Conservation (phyloP, 1,284 basidiomycete species). For the Somion occarium region DNA sequence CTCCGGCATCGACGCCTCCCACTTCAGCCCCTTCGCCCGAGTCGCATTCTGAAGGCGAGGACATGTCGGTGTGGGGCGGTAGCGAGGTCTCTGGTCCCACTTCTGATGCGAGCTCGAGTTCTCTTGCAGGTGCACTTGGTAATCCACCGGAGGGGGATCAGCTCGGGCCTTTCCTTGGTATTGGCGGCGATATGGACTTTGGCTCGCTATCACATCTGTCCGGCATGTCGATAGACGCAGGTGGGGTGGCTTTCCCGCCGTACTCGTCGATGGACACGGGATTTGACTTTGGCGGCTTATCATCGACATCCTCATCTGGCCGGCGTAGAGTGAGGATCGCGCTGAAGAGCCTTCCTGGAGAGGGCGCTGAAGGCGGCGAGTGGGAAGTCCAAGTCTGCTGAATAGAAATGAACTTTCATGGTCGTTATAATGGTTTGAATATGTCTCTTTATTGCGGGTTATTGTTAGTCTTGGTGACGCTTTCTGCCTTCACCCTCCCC, state of each 20-base stretch:
- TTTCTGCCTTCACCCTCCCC: neutral
- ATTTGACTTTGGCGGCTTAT: conserved; percentile 21
- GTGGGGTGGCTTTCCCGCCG: conserved; percentile 30
- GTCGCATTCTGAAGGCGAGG: conserved; percentile 27
- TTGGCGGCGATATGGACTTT: conserved; percentile 28
- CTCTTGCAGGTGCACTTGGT: neutral
- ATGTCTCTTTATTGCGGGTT: neutral
- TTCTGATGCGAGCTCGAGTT: conserved; percentile 8
- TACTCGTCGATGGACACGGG: conserved; percentile 19
- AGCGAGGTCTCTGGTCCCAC: conserved; percentile 23
- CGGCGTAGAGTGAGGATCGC: conserved; percentile 54
- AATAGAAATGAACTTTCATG: conserved; percentile 12
- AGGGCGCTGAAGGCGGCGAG: conserved; percentile 61
- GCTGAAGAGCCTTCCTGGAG: conserved; percentile 54
- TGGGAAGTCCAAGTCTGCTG: conserved; percentile 70
- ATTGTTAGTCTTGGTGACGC: neutral
- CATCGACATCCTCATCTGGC: conserved; percentile 14
- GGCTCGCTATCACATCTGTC: conserved; percentile 5
- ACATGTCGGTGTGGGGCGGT: conserved; percentile 26
- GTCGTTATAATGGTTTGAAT: conserved; percentile 3
- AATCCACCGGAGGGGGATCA: conserved; percentile 17
- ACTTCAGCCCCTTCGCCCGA: conserved; percentile 32
- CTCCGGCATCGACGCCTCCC: conserved; percentile 33
- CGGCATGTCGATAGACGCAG: conserved; percentile 32
- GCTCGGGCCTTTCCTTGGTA: conserved; percentile 53